Conservation (phyloP, 306 rosid species). For the Castanea mollissima region DNA sequence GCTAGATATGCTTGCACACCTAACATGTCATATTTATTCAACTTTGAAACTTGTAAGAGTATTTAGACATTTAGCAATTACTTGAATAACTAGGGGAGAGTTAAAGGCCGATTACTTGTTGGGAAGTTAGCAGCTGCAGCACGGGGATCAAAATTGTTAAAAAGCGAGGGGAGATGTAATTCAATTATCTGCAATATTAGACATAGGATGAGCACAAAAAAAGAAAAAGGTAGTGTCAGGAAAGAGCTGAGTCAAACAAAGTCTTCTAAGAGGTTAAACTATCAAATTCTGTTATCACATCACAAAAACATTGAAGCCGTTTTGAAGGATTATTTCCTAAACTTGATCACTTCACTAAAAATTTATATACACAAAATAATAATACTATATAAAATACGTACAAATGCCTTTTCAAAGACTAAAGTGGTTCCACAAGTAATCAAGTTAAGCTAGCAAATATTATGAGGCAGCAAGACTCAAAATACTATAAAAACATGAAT, state of each 20-base stretch:
- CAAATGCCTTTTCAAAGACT: not conserved
- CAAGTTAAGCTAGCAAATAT: not conserved
- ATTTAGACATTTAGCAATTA: not conserved
- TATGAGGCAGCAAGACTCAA: not conserved
- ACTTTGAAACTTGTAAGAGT: constrained; percentile 17
- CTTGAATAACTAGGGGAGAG: constrained; percentile 4
- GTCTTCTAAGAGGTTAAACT: constrained; percentile 1
- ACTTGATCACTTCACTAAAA: not conserved
- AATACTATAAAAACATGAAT: not conserved
- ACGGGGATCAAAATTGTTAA: constrained; percentile 86
- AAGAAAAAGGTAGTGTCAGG: not conserved
- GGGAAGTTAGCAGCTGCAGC: constrained; percentile 87
- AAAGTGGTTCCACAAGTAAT: not conserved
- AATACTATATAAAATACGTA: not conserved
- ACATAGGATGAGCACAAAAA: constrained; percentile 8
- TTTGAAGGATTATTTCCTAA: not conserved
- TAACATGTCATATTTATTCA: constrained; percentile 29
- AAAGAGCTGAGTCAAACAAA: not conserved
- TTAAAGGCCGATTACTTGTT: constrained; percentile 53
- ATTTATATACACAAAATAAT: not conserved
- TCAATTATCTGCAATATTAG: constrained; percentile 67
- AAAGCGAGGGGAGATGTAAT: constrained; percentile 78
- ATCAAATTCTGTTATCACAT: not conserved
- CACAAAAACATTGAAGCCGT: not conserved
- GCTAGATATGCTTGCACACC: constrained; percentile 97